A percentile compares a stretch with the other conserved stretches of the same genome.
Evolutionary conservation across 106 monocot species (phyloP).

Genomic region (Apostasia shenzhenica): DNA sequence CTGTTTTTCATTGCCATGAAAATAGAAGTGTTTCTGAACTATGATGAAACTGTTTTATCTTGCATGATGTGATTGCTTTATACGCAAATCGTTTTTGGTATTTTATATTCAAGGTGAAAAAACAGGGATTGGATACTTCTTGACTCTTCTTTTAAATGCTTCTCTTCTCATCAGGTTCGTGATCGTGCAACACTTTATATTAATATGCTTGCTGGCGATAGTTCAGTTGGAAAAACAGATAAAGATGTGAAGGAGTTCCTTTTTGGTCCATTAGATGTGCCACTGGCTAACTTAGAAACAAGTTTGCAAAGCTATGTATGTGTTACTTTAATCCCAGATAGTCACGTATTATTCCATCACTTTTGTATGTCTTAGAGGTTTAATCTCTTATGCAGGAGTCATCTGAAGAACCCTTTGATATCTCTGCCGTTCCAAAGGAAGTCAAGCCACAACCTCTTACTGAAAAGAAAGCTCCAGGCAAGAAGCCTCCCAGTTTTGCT

Average conservation of each 20-base stretch:
- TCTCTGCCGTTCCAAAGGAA: conserved; percentile 69
- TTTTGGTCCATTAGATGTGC: conserved; percentile 83
- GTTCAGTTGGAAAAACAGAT: conserved; percentile 33
- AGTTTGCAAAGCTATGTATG: conserved; percentile 85
- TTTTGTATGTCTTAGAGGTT: background rate
- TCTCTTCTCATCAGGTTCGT: conserved; percentile 55
- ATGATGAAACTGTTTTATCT: too few species aligned
- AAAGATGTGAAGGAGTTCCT: conserved; percentile 86
- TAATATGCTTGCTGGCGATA: conserved; percentile 55
- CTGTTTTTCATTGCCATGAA: too few species aligned
- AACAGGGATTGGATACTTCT: too few species aligned
- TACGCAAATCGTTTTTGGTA: too few species aligned
- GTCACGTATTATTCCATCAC: background rate
- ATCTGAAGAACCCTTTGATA: conserved; percentile 79
- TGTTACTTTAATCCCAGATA: background rate
- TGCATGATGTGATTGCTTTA: too few species aligned
- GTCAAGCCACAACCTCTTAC: conserved; percentile 81
- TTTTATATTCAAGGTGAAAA: too few species aligned
- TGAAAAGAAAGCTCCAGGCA: conserved; percentile 81
- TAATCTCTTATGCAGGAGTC: conserved; percentile 39
- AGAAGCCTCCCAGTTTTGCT: conserved; percentile 61
- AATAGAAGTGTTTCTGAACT: too few species aligned
- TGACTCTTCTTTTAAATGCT: background rate
- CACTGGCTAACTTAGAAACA: conserved; percentile 77
- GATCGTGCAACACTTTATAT: conserved; percentile 96